A percentile compares a stretch with the other conserved stretches of the same genome.
Evolutionary conservation across 1,284 basidiomycete species (phyloP).

Genomic region (Vanrija pseudolonga): DNA sequence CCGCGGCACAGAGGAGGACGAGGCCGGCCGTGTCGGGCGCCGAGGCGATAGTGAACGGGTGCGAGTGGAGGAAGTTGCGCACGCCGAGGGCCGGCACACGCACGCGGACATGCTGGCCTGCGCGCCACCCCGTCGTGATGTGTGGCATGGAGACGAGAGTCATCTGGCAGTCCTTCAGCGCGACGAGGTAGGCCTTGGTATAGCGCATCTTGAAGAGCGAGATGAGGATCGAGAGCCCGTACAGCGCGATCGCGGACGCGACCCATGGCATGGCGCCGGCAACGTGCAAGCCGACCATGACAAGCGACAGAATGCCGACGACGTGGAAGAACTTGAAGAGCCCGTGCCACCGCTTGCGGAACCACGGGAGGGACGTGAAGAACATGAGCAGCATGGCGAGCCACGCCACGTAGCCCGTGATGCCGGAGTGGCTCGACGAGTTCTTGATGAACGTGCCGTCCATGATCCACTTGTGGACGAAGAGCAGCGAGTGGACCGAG

Average conservation of each 20-base stretch:
- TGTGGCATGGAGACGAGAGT: conserved; percentile 36
- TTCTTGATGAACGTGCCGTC: too few species aligned
- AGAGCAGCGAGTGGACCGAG: conserved; percentile 41
- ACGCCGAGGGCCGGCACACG: conserved; percentile 36
- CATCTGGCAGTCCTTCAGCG: conserved; percentile 30
- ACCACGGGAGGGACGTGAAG: conserved; percentile 35
- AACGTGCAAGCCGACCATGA: conserved; percentile 73
- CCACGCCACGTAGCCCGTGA: conserved; percentile 16
- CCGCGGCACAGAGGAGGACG: conserved; percentile 36
- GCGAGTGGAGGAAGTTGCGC: conserved; percentile 28
- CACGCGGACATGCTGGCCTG: conserved; percentile 48
- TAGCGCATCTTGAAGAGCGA: conserved; percentile 35
- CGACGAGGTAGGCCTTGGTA: conserved; percentile 31
- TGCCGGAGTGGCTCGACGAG: too few species aligned
- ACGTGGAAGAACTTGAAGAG: conserved; percentile 50
- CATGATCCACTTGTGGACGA: too few species aligned
- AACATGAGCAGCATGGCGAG: conserved; percentile 28
- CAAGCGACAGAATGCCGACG: conserved; percentile 65
- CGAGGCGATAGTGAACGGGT: conserved; percentile 49
- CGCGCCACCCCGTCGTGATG: conserved; percentile 44
- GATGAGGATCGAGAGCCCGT: conserved; percentile 29
- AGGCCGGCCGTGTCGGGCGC: conserved; percentile 38
- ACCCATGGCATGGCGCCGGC: conserved; percentile 65
- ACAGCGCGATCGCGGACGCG: conserved; percentile 57
- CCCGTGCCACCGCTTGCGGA: conserved; percentile 28